Evolutionary conservation across 768 basidiomycete genomes (phyloP).

Genomic region (Lentinus brumalis): DNA sequence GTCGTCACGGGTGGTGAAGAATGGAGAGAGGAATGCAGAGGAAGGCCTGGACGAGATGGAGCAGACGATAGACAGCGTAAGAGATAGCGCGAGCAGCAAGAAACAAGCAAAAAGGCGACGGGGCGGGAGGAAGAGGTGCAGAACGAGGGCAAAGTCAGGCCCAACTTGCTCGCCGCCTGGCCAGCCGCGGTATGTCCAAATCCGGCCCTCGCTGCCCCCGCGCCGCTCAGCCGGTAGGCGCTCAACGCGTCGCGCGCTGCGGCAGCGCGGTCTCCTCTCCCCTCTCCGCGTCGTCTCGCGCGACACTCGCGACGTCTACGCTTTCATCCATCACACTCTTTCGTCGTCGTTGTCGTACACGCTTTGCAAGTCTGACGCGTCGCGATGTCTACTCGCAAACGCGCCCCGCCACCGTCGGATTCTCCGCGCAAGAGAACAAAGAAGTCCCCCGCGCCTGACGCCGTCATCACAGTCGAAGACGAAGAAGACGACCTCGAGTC

Average conservation of each 20-base stretch:
- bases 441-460: conserved; percentile 2
- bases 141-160: background rate
- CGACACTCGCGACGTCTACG: background rate
- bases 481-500: conserved; percentile 43
- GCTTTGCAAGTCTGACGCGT: background rate
- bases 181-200: conserved; percentile 15
- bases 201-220: conserved; percentile 6
- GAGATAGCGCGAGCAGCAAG: conserved; percentile 18
- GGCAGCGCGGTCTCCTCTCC: background rate
- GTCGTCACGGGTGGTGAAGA: conserved; percentile 12
- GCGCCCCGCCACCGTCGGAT: conserved; percentile 2
- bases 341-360: background rate
- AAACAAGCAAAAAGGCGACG: conserved; percentile 13
- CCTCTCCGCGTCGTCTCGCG: background rate
- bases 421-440: conserved; percentile 7
- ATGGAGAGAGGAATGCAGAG: conserved; percentile 14
- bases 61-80: conserved; percentile 16
- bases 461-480: conserved; percentile 34
- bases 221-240: conserved; percentile 4
- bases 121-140: background rate
- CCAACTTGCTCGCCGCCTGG: background rate
- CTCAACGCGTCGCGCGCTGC: conserved; percentile 2
- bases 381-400: conserved; percentile 22
- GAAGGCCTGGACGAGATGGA: conserved; percentile 6
- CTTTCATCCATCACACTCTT: background rate